Evolutionary conservation across 2,329 filamentous ascomycete genomes (phyloP).

Genomic region (Botrytis aclada): DNA sequence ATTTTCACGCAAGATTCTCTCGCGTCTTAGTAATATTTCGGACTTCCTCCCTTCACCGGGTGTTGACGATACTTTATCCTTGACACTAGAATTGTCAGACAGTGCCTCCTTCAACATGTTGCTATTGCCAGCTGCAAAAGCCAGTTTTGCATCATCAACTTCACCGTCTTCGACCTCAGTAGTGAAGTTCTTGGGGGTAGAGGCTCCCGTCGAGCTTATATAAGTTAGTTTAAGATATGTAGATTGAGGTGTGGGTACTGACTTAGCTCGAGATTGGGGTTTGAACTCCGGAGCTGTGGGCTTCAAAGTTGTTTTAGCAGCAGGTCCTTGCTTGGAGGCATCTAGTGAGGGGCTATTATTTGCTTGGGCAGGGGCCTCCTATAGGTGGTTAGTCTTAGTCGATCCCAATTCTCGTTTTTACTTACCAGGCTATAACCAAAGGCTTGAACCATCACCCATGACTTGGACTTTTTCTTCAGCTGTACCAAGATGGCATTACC

Average conservation of each 20-base stretch:
- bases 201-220: conserved; percentile 35
- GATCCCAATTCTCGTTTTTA: background rate
- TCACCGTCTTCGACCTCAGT: conserved; percentile 68
- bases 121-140: conserved; percentile 10
- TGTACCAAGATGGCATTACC: conserved; percentile 70
- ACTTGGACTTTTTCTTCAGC: conserved; percentile 61
- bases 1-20: conserved; percentile 33
- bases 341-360: conserved; percentile 21
- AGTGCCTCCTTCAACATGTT: conserved; percentile 13
- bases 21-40: conserved; percentile 32
- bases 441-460: conserved; percentile 72
- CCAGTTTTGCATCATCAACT: conserved; percentile 57
- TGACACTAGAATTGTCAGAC: conserved; percentile 20
- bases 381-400: conserved; percentile 36
- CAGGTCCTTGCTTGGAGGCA: conserved; percentile 11
- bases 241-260: conserved; percentile 18
- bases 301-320: conserved; percentile 47
- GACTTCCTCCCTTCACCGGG: conserved; percentile 29
- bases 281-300: conserved; percentile 64
- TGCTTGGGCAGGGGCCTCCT: conserved; percentile 22
- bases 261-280: conserved; percentile 44
- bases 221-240: conserved; percentile 37
- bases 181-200: conserved; percentile 35
- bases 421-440: conserved; percentile 66
- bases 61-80: conserved; percentile 26